Evolutionary conservation across 192 early-diverging fungal species (phyloP).

Genomic region (Phycomyces blakesleeanus): DNA sequence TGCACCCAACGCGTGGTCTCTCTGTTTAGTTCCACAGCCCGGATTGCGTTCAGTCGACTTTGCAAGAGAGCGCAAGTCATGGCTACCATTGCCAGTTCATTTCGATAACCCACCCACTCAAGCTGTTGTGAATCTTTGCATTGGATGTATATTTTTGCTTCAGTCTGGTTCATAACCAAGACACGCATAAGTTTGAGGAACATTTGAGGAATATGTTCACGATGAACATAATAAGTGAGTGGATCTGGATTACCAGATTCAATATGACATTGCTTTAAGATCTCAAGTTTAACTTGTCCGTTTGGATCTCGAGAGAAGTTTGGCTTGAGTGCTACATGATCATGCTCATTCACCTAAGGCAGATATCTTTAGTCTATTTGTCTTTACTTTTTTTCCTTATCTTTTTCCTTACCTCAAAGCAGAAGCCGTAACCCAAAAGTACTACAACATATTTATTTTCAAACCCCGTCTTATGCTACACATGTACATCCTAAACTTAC

Average conservation of each 20-base stretch:
- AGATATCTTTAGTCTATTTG: background rate
- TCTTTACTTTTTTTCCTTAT: background rate
- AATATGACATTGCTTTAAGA: slow-evolving; percentile 42
- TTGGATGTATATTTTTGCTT: slow-evolving; percentile 22
- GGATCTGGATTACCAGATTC: slow-evolving; percentile 14
- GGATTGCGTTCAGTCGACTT: slow-evolving; percentile 34
- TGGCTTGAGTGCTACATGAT: slow-evolving; percentile 53
- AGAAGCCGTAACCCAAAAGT: slow-evolving; percentile 69
- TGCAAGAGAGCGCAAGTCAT: slow-evolving; percentile 43
- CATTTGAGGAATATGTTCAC: slow-evolving; percentile 38
- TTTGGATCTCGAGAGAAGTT: slow-evolving; percentile 59
- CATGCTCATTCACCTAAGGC: slow-evolving; percentile 45
- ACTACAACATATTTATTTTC: slow-evolving; percentile 26
- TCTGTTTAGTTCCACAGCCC: slow-evolving; percentile 4
- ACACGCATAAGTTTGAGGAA: slow-evolving; percentile 58
- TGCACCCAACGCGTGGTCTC: slow-evolving; percentile 32
- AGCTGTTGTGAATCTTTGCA: slow-evolving; percentile 17
- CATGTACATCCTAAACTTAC: slow-evolving; percentile 28
- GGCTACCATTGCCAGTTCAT: slow-evolving; percentile 55
- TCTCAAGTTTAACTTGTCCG: slow-evolving; percentile 34
- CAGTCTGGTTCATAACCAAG: slow-evolving; percentile 60
- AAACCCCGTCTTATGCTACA: too few relatives aligned
- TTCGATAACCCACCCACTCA: slow-evolving; percentile 45
- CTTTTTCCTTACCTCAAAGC: slow-evolving; percentile 37
- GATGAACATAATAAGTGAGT: slow-evolving; percentile 47